Evolutionary conservation across 75 land plant genomes (phyloP).

Genomic region (Isoetes taiwanensis): DNA sequence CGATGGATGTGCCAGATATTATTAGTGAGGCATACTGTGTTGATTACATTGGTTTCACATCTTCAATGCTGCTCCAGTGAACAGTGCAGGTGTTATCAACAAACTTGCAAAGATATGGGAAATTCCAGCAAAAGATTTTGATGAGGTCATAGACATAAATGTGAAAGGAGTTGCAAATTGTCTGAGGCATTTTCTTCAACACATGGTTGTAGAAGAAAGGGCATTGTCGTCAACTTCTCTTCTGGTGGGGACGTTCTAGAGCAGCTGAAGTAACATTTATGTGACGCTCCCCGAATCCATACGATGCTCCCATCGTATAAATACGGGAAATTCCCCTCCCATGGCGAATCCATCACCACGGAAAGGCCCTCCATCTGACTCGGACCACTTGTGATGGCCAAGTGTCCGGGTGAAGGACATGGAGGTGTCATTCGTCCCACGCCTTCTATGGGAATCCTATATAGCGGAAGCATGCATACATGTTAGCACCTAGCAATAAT

Average conservation of each 20-base stretch:
- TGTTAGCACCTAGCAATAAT: no score
- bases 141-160: conserved; percentile 70
- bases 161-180: conserved; percentile 66
- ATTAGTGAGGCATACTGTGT: background rate
- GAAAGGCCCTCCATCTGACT: no score
- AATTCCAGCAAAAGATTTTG: conserved; percentile 65
- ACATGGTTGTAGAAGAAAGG: conserved; percentile 50
- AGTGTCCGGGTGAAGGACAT: no score
- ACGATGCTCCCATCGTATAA: no score
- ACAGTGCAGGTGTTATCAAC: conserved; percentile 80
- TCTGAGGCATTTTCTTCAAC: conserved; percentile 62
- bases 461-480: no score
- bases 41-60: background rate
- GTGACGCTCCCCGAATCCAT: no score
- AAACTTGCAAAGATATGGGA: conserved; percentile 69
- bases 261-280: conserved; percentile 52
- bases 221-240: conserved; percentile 66
- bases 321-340: no score
- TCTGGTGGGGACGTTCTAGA: conserved; percentile 92
- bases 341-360: no score
- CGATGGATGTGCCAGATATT: background rate
- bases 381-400: no score
- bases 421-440: no score
- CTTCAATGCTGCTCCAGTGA: conserved; percentile 38
- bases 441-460: no score